phyloP scores from a whole-genome alignment of 176 grass and related monocot species.

The Lolium multiflorum region DNA sequence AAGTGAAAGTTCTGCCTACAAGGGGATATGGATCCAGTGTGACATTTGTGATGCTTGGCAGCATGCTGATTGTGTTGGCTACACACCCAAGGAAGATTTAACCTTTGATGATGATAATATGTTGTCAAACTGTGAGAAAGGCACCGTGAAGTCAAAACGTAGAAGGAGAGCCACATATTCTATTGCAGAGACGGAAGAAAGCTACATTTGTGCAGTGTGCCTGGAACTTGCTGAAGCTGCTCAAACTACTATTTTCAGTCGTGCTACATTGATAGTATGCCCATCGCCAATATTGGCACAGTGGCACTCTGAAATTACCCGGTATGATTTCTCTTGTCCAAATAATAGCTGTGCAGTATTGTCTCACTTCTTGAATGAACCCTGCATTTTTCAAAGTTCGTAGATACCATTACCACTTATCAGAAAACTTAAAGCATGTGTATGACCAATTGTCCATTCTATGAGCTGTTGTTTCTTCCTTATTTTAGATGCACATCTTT shows the following conservation, averaged over 20 bases:
- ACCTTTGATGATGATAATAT: constrained; percentile 47
- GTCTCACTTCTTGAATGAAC: constrained; percentile 2
- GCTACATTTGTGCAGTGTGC: constrained; percentile 70
- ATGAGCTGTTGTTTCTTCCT: constrained; percentile 22
- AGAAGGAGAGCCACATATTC: constrained; percentile 57
- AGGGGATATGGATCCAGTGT: constrained; percentile 87
- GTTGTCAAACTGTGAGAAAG: constrained; percentile 47
- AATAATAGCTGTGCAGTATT: constrained; percentile 15
- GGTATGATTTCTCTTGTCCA: constrained; percentile 64
- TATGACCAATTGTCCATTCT: constrained; percentile 2
- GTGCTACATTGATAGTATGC: constrained; percentile 90
- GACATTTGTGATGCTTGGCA: constrained; percentile 97
- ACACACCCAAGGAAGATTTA: constrained; percentile 57
- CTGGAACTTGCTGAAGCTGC: constrained; percentile 82
- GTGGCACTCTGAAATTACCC: constrained; percentile 91
- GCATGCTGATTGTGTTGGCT: constrained; percentile 93
- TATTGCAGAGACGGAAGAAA: constrained; percentile 63
- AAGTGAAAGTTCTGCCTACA: constrained; percentile 80
- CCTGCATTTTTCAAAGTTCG: constrained; percentile 1
- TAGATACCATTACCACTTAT: background rate
- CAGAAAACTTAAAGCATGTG: constrained; percentile 1
- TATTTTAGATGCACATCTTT: constrained; percentile 25
- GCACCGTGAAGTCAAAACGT: constrained; percentile 52
- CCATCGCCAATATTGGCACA: constrained; percentile 88
- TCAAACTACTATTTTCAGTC: constrained; percentile 60